A percentile compares a stretch with the other conserved stretches of the same genome.
phyloP scores from a whole-genome alignment of 139 green algal species.

The Tetratostichococcus sp. region DNA sequence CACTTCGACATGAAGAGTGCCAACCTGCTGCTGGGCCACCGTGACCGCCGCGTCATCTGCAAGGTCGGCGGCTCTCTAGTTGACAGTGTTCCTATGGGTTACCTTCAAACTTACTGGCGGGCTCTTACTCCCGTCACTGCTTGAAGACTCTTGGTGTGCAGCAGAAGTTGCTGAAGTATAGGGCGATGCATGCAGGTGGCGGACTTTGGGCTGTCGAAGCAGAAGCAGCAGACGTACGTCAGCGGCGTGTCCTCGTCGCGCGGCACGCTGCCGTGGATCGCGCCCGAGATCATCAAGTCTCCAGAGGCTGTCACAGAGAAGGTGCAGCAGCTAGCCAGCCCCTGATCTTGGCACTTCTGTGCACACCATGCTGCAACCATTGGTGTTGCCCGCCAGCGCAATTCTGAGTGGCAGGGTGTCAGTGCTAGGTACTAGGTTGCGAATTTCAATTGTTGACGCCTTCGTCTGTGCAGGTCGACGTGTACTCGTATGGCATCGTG shows the following conservation, averaged over 20 bases:
- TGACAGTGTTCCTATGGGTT: too few relatives aligned
- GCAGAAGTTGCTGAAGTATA: background rate
- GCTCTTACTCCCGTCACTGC: too few relatives aligned
- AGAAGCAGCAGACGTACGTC: slow-evolving; percentile 64
- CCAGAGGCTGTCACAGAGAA: slow-evolving; percentile 56
- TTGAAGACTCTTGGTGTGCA: too few relatives aligned
- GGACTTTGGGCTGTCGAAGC: slow-evolving; percentile 73
- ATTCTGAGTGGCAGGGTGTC: too few relatives aligned
- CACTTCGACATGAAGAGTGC: slow-evolving; percentile 79
- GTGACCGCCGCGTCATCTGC: slow-evolving; percentile 58
- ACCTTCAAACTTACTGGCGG: too few relatives aligned
- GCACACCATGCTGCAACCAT: too few relatives aligned
- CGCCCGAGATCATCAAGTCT: slow-evolving; percentile 73
- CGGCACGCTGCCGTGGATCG: slow-evolving; percentile 77
- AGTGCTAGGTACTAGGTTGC: too few relatives aligned
- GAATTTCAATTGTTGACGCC: too few relatives aligned
- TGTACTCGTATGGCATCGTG: slow-evolving; percentile 70
- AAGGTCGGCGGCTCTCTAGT: slow-evolving; percentile 32
- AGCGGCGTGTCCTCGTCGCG: slow-evolving; percentile 63
- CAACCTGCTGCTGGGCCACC: slow-evolving; percentile 67
- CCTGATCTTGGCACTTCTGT: too few relatives aligned
- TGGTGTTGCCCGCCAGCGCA: too few relatives aligned
- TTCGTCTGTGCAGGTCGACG: slow-evolving; percentile 33
- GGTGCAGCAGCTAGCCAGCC: too few relatives aligned
- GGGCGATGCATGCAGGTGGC: slow-evolving; percentile 31